Base-by-base conservation (phyloP, 495 filamentous ascomycete genomes). In the Massariosphaeria phaeospora region DNA sequence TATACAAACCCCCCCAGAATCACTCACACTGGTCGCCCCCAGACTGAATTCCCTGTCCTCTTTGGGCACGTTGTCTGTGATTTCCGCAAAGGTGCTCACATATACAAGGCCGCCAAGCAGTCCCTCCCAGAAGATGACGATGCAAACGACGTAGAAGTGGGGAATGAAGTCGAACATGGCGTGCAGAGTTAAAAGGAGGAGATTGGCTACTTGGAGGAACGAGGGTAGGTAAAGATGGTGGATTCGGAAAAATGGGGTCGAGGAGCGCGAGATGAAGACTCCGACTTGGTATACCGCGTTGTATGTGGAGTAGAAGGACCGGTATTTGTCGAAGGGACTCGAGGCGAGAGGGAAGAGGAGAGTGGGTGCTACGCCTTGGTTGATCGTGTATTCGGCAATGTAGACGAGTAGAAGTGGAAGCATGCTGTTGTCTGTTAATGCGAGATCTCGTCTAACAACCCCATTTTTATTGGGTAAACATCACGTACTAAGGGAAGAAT, bases 361-460 rank as follows among this genome's bases (percentile, higher is more conserved):
- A 0, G 88, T 95, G 0, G 91, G 93, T 0, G 86, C 76, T 31
- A 98, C 86, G 33, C 89, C 89, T 71, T 93, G 89, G 71, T 96
- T 96, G 70, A 96, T 95, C 54, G 88, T 91, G 67, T 96, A 97
- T 74, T 98, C 93, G 46, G 89, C 88, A 33, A 95, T 78, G 66
- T 95, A 98, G 48, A 98, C 93, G 21, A 98, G 72, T 34, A 96
- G 73, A 9, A 98, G 76, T 0, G 93, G 93, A 2, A 95, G 73
- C 89, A 97, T 96, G 66, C 89, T 84, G 45, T 82, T 11, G n/a
- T 11, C 13, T 21, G 38, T 50, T 40, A 56, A 23, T 47, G 2
- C 5, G 38, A n/a, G n/a, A n/a, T n/a, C n/a, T n/a, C n/a, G n/a
- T n/a, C n/a, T n/a, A n/a, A n/a, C n/a, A n/a, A n/a, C n/a, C n/a